Percentiles rank a stretch among this genome's conserved stretches.
These are phyloP conservation scores for Reutealis trisperma DNA, from an alignment of 345 rosid genomes.

Conservation along the genomic window DNA sequence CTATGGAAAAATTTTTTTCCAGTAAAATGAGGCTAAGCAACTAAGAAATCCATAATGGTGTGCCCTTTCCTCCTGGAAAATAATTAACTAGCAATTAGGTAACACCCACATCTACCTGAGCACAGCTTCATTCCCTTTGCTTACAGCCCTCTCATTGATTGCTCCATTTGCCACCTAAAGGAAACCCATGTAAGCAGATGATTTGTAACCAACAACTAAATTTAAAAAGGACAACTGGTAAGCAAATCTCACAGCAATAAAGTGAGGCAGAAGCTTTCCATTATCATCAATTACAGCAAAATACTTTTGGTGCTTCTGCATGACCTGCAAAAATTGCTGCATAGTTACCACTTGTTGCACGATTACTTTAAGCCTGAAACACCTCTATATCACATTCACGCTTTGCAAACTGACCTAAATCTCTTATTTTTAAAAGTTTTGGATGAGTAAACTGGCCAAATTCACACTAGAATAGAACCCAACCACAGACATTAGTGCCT, in stretches of 20 bases:
- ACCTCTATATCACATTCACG: not conserved
- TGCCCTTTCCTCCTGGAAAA: not conserved
- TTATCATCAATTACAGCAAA: constrained; percentile 63
- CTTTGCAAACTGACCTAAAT: not conserved
- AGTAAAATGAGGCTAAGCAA: not conserved
- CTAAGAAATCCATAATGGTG: not conserved
- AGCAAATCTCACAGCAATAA: constrained; percentile 68
- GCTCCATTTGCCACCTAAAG: constrained; percentile 95
- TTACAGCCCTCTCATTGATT: constrained; percentile 69
- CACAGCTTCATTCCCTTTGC: constrained; percentile 97
- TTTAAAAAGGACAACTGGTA: constrained; percentile 17
- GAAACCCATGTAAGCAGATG: constrained; percentile 24
- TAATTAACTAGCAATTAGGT: not conserved
- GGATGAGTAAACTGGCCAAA: not conserved
- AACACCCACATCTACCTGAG: constrained; percentile 62
- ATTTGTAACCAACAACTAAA: constrained; percentile 18
- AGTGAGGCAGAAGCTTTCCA: constrained; percentile 78
- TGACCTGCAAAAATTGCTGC: constrained; percentile 54
- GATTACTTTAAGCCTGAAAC: constrained; percentile 13
- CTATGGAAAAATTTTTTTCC: not conserved
- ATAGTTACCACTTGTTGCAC: not conserved
- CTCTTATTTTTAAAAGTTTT: not conserved
- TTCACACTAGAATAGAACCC: not conserved
- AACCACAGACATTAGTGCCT: not conserved
- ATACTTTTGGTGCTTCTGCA: constrained; percentile 98